phyloP scores from a whole-genome alignment of 495 filamentous ascomycete species.

The Ramalina peruviana region DNA sequence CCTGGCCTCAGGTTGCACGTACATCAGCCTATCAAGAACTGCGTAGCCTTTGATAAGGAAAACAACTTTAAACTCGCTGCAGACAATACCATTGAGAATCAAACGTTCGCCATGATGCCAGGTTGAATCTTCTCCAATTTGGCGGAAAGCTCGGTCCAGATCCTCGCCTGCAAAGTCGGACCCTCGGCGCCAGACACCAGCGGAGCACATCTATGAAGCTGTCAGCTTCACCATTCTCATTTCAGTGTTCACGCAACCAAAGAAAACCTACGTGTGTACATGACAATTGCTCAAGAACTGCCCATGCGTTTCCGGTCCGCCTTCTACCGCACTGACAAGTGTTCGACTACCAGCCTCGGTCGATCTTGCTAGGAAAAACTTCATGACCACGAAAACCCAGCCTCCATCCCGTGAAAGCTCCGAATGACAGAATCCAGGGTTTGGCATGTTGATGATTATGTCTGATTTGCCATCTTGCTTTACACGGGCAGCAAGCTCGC shows the following conservation, averaged over 20 bases:
- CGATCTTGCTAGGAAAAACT: constrained; percentile 22
- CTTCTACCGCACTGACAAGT: constrained; percentile 21
- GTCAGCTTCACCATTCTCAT: not conserved
- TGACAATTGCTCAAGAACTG: constrained; percentile 18
- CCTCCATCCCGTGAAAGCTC: constrained; percentile 25
- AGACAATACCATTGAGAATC: not conserved
- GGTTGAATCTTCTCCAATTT: constrained; percentile 36
- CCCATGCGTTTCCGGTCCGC: constrained; percentile 21
- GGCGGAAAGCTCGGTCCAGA: constrained; percentile 37
- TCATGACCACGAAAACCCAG: constrained; percentile 3
- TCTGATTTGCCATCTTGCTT: constrained; percentile 1
- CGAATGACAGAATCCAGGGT: constrained; percentile 37
- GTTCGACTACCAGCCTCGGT: constrained; percentile 26
- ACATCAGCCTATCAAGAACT: too few relatives aligned
- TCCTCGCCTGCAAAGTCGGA: constrained; percentile 28
- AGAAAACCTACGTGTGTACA: constrained; percentile 4
- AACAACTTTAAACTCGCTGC: too few relatives aligned
- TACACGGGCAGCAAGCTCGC: constrained; percentile 18
- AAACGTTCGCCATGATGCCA: constrained; percentile 24
- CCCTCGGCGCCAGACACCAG: constrained; percentile 29
- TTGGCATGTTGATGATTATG: constrained; percentile 39
- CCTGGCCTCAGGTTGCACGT: too few relatives aligned
- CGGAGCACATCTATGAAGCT: constrained; percentile 5
- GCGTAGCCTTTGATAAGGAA: too few relatives aligned
- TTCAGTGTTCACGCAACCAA: not conserved